Evolutionary conservation across 768 basidiomycete genomes (phyloP).

Genomic region (Tulasnella sp.): DNA sequence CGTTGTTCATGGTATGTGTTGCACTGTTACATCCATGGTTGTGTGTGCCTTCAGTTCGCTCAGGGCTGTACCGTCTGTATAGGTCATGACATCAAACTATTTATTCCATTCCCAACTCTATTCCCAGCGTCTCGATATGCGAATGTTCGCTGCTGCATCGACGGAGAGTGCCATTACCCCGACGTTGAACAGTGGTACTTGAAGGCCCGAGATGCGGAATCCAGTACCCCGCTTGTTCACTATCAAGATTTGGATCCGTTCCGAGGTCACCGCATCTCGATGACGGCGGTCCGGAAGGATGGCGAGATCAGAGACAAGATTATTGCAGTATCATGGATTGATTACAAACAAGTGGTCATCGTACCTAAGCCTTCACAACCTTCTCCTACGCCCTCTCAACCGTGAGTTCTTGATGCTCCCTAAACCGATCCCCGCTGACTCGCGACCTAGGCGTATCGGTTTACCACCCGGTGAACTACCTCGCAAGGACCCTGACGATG

Average conservation of each 20-base stretch:
- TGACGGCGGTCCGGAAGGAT: neutral
- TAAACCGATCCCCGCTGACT: neutral
- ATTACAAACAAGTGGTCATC: neutral
- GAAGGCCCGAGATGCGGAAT: neutral
- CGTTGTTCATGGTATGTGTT: neutral
- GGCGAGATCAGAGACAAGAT: neutral
- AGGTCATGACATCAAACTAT: slow-evolving; percentile 14
- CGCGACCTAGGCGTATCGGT: neutral
- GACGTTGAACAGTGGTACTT: slow-evolving; percentile 1
- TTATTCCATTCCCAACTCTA: neutral
- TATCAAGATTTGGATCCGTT: neutral
- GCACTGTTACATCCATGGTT: neutral
- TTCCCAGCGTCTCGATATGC: neutral
- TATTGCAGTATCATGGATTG: neutral
- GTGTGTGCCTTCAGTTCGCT: neutral
- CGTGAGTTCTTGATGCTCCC: neutral
- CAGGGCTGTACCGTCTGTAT: too few species aligned
- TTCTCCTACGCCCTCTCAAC: neutral
- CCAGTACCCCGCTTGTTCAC: neutral
- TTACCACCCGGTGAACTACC: neutral
- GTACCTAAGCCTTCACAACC: neutral
- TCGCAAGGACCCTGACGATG: neutral
- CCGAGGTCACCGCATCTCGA: neutral
- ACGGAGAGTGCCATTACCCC: neutral
- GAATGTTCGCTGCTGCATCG: slow-evolving; percentile 1